These are phyloP conservation scores for Macaranga tanarius DNA, from an alignment of 441 rosid genomes.

Conservation along the genomic window DNA sequence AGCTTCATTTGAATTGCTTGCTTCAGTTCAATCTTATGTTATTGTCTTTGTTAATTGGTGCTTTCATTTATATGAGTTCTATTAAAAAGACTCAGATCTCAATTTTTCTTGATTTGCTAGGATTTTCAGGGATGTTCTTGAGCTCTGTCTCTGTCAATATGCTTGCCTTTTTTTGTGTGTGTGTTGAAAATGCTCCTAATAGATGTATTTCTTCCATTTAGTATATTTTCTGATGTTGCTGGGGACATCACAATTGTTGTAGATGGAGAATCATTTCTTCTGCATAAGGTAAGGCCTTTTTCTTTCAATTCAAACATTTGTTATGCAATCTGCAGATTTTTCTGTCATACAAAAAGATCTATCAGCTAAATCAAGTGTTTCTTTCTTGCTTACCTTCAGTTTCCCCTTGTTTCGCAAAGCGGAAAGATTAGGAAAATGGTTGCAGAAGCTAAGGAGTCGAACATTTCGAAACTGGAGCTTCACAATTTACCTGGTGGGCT, in stretches of 20 bases:
- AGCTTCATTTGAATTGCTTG: background rate
- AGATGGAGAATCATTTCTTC: constrained; percentile 73
- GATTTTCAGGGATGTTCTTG: background rate
- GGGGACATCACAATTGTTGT: constrained; percentile 78
- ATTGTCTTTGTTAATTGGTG: background rate
- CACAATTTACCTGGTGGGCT: constrained; percentile 70
- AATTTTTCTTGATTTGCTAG: background rate
- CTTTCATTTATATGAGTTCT: background rate
- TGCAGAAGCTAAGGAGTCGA: constrained; percentile 56
- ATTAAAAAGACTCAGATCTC: constrained; percentile 6
- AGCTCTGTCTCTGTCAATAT: background rate
- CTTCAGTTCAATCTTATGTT: background rate
- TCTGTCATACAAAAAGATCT: background rate
- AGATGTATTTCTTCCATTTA: constrained; percentile 27
- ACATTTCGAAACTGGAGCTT: constrained; percentile 54
- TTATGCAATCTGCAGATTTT: background rate
- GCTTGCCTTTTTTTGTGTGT: background rate
- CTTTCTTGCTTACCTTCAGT: constrained; percentile 39
- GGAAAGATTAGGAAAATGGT: constrained; percentile 77
- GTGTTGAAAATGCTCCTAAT: constrained; percentile 8
- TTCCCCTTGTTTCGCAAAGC: constrained; percentile 82
- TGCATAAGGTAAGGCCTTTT: constrained; percentile 63
- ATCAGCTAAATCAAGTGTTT: background rate
- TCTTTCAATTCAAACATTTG: constrained; percentile 2
- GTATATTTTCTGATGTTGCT: constrained; percentile 84